Evolutionary conservation across 495 filamentous ascomycete species (phyloP).

Genomic region (Hyaloscypha hepaticicola): DNA sequence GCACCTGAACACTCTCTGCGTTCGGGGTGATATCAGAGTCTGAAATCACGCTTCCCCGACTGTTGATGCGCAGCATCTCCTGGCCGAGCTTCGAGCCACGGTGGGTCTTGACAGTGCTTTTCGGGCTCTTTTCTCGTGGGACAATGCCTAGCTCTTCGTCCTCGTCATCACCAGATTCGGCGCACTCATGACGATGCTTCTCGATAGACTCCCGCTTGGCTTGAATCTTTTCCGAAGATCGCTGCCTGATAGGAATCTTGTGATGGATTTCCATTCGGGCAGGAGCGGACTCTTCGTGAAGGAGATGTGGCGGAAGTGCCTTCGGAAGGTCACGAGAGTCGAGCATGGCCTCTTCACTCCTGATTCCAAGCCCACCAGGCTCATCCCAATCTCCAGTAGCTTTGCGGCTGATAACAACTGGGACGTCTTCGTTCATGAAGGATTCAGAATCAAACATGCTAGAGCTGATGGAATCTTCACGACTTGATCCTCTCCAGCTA

Average conservation of each 20-base stretch:
- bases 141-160: constrained; percentile 79
- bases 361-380: constrained; percentile 68
- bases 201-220: constrained; percentile 77
- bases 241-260: constrained; percentile 60
- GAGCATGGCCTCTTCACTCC: constrained; percentile 41
- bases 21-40: constrained; percentile 19
- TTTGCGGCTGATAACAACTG: constrained; percentile 70
- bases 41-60: constrained; percentile 74
- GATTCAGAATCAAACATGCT: constrained; percentile 83
- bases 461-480: constrained; percentile 83
- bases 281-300: constrained; percentile 69
- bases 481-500: constrained; percentile 73
- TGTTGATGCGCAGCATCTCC: constrained; percentile 96
- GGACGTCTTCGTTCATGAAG: constrained; percentile 73
- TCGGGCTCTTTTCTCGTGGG: constrained; percentile 58
- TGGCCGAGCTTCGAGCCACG: constrained; percentile 80
- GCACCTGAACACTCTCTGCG: constrained; percentile 33
- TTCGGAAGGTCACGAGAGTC: constrained; percentile 35
- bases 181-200: constrained; percentile 71
- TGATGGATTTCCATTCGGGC: constrained; percentile 52
- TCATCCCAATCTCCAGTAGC: constrained; percentile 71
- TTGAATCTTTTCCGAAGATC: constrained; percentile 74
- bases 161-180: constrained; percentile 88
- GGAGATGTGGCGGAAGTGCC: constrained; percentile 48
- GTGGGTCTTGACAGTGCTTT: constrained; percentile 39